Evolutionary conservation across 345 rosid genomes (phyloP).

Genomic region (Eucalyptus grandis): DNA sequence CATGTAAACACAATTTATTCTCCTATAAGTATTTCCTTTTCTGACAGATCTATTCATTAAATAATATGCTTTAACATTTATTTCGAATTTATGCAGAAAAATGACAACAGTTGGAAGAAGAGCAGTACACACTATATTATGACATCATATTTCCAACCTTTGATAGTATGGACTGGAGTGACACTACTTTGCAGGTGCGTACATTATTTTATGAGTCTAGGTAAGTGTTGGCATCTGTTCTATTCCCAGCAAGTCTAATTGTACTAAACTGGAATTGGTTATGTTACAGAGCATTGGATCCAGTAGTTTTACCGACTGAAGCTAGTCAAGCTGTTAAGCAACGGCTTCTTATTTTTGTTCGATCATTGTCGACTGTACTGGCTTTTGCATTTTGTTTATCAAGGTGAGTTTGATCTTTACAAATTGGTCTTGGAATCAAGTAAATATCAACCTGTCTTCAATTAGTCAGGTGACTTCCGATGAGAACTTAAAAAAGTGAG

Average conservation of each 20-base stretch:
- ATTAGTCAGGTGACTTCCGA: not conserved
- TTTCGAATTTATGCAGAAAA: conserved; percentile 24
- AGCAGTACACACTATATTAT: conserved; percentile 36
- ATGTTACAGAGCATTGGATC: conserved; percentile 65
- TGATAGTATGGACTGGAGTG: conserved; percentile 79
- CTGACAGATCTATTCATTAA: not conserved
- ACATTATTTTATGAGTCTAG: not conserved
- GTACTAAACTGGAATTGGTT: not conserved
- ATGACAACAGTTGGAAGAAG: conserved; percentile 59
- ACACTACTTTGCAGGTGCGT: conserved; percentile 73
- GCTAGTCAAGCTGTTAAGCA: conserved; percentile 78
- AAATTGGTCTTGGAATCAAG: not conserved
- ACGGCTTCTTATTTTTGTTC: conserved; percentile 62
- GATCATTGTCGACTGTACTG: conserved; percentile 64
- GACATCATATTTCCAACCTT: conserved; percentile 76
- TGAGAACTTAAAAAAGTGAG: not conserved
- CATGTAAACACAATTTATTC: conserved; percentile 20
- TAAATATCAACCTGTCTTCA: not conserved
- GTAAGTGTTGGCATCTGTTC: not conserved
- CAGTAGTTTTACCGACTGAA: conserved; percentile 63
- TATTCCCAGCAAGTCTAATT: not conserved
- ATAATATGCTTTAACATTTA: not conserved
- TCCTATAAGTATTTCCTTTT: not conserved
- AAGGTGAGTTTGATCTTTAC: conserved; percentile 33
- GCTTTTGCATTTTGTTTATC: conserved; percentile 84